These are phyloP conservation scores for Bipolaris sorokiniana DNA, from an alignment of 2,329 filamentous ascomycete genomes.

Conservation along the genomic window DNA sequence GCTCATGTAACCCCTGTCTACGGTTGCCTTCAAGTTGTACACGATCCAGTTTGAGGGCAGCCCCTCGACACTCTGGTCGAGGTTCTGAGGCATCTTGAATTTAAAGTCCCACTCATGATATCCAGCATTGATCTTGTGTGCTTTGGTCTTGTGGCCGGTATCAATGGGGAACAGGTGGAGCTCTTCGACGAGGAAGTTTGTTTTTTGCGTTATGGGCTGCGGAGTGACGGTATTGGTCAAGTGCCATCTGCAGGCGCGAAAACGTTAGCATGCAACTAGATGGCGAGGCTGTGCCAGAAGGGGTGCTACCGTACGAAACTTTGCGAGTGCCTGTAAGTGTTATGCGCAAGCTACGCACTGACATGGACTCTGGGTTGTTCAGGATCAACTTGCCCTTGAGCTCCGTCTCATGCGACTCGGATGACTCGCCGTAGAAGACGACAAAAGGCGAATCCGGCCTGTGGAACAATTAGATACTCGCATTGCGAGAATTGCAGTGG, in stretches of 20 bases:
- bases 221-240: conserved; percentile 48
- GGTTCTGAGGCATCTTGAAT: conserved; percentile 53
- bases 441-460: conserved; percentile 57
- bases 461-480: conserved; percentile 4
- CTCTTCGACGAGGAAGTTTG: conserved; percentile 55
- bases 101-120: conserved; percentile 58
- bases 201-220: conserved; percentile 55
- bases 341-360: conserved; percentile 55
- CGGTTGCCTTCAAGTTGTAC: conserved; percentile 89
- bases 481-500: conserved; percentile 7
- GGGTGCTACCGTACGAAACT: conserved; percentile 49
- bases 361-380: conserved; percentile 55
- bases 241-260: conserved; percentile 38
- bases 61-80: conserved; percentile 89
- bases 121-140: conserved; percentile 59
- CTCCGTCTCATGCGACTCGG: conserved; percentile 54
- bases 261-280: conserved; percentile 20
- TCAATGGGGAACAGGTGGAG: conserved; percentile 54
- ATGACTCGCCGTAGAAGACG: conserved; percentile 57
- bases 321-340: conserved; percentile 56
- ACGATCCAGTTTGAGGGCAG: conserved; percentile 84
- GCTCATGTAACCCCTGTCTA: conserved; percentile 83
- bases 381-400: conserved; percentile 56
- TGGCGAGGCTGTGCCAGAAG: not conserved
- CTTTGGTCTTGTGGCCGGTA: conserved; percentile 38